A percentile compares a stretch with the other conserved stretches of the same genome.
Conservation (phyloP, 73 alveolate species). For the Uronychia binucleata region DNA sequence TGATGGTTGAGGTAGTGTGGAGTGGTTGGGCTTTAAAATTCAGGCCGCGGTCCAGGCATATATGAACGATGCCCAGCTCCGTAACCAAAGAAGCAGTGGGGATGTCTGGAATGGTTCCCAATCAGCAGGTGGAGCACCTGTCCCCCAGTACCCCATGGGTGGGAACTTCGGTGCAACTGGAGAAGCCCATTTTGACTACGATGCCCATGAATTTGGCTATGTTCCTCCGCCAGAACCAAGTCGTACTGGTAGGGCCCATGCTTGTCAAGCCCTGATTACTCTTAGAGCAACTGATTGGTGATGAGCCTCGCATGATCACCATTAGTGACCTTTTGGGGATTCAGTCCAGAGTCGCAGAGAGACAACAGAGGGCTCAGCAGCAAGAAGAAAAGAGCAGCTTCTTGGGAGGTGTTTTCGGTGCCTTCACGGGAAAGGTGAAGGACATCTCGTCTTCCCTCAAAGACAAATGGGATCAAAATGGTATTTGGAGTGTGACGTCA, state of each 20-base stretch:
- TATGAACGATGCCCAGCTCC: neutral
- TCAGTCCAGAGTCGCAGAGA: neutral
- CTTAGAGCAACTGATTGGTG: neutral
- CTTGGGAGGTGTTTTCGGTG: neutral
- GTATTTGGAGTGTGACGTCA: neutral
- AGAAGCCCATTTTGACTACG: neutral
- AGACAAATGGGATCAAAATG: neutral
- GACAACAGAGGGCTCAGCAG: neutral
- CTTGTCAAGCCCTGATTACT: neutral
- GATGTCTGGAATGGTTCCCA: neutral
- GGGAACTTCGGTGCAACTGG: neutral
- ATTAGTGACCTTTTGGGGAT: neutral
- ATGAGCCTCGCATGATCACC: neutral
- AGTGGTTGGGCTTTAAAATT: too few species aligned
- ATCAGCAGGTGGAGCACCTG: neutral
- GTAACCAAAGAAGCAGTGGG: neutral
- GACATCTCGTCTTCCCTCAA: neutral
- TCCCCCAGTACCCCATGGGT: neutral
- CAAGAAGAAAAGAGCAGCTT: neutral
- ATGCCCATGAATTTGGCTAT: neutral
- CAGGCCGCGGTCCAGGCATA: neutral
- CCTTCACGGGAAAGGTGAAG: neutral
- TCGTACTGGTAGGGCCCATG: neutral
- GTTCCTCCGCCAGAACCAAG: constrained; percentile 3
- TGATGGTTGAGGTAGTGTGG: too few species aligned